These are phyloP conservation scores for Annulohypoxylon moriforme DNA, from an alignment of 495 filamentous ascomycete species.

Conservation along the genomic window DNA sequence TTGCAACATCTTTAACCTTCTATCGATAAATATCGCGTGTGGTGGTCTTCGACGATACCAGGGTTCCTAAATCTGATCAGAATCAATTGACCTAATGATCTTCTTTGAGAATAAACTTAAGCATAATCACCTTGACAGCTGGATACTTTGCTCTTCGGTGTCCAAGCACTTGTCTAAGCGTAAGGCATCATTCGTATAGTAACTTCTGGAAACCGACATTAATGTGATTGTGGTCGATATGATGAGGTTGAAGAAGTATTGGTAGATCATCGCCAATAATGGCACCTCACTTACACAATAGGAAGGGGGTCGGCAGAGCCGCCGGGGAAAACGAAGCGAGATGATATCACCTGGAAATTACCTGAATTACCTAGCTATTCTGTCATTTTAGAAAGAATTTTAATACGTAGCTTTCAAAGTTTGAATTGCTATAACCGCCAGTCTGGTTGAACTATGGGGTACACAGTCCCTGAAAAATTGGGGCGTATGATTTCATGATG, in stretches of 20 bases:
- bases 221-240: neutral
- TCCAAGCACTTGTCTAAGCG: too few relatives aligned
- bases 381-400: neutral
- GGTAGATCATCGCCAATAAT: conserved; percentile 17
- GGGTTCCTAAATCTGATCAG: neutral
- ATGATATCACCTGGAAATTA: conserved; percentile 38
- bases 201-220: conserved; percentile 15
- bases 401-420: conserved; percentile 11
- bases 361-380: neutral
- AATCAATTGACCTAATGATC: neutral
- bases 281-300: conserved; percentile 6
- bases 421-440: neutral
- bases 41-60: neutral
- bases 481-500: conserved; percentile 48
- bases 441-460: conserved; percentile 1
- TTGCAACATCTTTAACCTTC: neutral
- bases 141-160: neutral
- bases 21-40: neutral
- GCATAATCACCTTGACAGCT: neutral
- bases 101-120: neutral
- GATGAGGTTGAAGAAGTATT: neutral
- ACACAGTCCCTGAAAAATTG: conserved; percentile 31
- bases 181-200: neutral
- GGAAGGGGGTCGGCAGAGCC: conserved; percentile 34
- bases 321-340: conserved; percentile 19